Percentiles rank a stretch among this genome's conserved stretches.
These are phyloP conservation scores for Trichosporon ovoides DNA, from an alignment of 1,284 basidiomycete species.

Conservation along the genomic window DNA sequence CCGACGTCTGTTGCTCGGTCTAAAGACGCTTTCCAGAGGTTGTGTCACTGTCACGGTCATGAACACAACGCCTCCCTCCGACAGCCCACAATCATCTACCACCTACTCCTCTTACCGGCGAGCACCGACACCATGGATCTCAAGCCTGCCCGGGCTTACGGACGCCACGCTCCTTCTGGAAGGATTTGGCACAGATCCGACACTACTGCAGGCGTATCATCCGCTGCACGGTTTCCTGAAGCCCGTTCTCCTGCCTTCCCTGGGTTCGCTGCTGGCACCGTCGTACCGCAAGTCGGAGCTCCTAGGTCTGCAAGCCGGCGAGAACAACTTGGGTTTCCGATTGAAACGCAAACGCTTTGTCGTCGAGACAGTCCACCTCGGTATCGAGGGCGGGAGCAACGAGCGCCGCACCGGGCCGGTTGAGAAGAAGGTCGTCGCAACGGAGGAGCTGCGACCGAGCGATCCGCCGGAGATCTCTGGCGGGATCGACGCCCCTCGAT, in stretches of 20 bases:
- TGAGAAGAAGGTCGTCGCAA: neutral
- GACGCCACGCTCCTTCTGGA: constrained; percentile 69
- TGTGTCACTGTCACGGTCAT: constrained; percentile 60
- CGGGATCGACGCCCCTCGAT: neutral
- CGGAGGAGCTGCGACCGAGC: neutral
- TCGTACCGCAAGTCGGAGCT: constrained; percentile 71
- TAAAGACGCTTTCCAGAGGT: constrained; percentile 59
- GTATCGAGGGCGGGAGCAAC: constrained; percentile 82
- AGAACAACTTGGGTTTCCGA: constrained; percentile 94
- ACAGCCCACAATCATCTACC: neutral
- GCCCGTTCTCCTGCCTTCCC: constrained; percentile 65
- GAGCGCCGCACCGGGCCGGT: constrained; percentile 64
- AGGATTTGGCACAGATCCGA: constrained; percentile 61
- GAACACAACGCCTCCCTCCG: constrained; percentile 54
- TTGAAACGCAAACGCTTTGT: constrained; percentile 80
- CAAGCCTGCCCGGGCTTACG: constrained; percentile 70
- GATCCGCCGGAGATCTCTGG: neutral
- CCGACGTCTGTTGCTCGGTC: constrained; percentile 61
- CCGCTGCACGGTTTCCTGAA: constrained; percentile 76
- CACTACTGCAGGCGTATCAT: constrained; percentile 60
- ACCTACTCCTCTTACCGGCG: neutral
- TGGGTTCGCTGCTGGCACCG: constrained; percentile 62
- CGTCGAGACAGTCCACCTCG: constrained; percentile 88
- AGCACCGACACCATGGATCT: constrained; percentile 57
- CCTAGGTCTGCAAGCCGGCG: constrained; percentile 58